Conservation (phyloP, 306 rosid genomes). For the Ochetophila trinervis region DNA sequence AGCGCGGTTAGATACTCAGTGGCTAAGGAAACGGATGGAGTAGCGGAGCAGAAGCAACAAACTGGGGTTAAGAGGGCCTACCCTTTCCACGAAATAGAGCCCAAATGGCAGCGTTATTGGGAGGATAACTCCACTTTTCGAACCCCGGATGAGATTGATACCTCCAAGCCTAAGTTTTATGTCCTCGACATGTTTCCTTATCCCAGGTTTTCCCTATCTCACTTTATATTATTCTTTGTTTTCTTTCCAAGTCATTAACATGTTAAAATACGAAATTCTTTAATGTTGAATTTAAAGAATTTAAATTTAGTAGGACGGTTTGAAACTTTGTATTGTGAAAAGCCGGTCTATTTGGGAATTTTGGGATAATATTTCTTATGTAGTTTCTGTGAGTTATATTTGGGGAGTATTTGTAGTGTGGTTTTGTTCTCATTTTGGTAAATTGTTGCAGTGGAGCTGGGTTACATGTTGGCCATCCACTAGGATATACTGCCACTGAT, state of each 20-base stretch:
- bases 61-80: slow-evolving; percentile 46
- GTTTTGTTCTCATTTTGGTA: slow-evolving; percentile 16
- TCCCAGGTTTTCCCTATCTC: slow-evolving; percentile 59
- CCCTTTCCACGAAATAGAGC: slow-evolving; percentile 76
- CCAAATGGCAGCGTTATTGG: slow-evolving; percentile 89
- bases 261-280: not conserved
- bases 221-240: not conserved
- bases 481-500: slow-evolving; percentile 92
- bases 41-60: slow-evolving; percentile 33
- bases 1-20: slow-evolving; percentile 28
- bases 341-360: not conserved
- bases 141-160: slow-evolving; percentile 81
- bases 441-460: slow-evolving; percentile 78
- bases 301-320: not conserved
- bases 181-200: slow-evolving; percentile 98
- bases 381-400: not conserved
- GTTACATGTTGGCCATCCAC: slow-evolving; percentile 93
- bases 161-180: slow-evolving; percentile 82
- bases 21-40: slow-evolving; percentile 24
- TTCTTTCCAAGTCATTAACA: not conserved
- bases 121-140: slow-evolving; percentile 65
- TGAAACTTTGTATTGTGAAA: not conserved
- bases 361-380: not conserved
- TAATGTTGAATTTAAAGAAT: not conserved
- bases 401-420: not conserved